Evolutionary conservation across 1,139 yeast species (phyloP).

Genomic region (Trichomonascaceae sp.): DNA sequence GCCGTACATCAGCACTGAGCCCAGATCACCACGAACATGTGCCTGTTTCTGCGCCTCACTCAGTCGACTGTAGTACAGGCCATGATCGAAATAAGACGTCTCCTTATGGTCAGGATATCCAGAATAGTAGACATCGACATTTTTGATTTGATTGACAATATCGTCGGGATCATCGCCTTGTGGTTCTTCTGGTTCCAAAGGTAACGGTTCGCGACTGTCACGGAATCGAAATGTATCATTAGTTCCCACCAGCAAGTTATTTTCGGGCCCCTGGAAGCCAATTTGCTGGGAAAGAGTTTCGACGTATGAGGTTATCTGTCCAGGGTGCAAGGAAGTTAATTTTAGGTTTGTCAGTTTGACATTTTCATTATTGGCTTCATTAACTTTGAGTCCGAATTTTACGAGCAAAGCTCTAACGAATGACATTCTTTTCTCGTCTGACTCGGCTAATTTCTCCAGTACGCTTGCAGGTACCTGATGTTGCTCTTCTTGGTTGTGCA

Average conservation of each 20-base stretch:
- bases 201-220: conserved; percentile 1
- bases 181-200: not conserved
- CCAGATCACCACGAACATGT: conserved; percentile 39
- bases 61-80: conserved; percentile 47
- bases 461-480: conserved; percentile 37
- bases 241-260: conserved; percentile 43
- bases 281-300: conserved; percentile 32
- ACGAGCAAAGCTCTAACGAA: conserved; percentile 53
- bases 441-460: conserved; percentile 33
- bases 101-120: conserved; percentile 38
- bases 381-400: conserved; percentile 63
- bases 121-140: conserved; percentile 42
- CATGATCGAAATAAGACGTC: conserved; percentile 71
- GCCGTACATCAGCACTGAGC: conserved; percentile 63
- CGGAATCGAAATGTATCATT: conserved; percentile 39
- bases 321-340: conserved; percentile 35
- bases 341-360: conserved; percentile 66
- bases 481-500: conserved; percentile 18
- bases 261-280: conserved; percentile 38
- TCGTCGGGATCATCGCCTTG: conserved; percentile 37
- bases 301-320: conserved; percentile 27
- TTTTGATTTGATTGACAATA: conserved; percentile 46
- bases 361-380: conserved; percentile 40
- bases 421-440: conserved; percentile 44
- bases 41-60: conserved; percentile 27